Conservation (phyloP, 1,284 basidiomycete species). For the Trichosporon faecale region DNA sequence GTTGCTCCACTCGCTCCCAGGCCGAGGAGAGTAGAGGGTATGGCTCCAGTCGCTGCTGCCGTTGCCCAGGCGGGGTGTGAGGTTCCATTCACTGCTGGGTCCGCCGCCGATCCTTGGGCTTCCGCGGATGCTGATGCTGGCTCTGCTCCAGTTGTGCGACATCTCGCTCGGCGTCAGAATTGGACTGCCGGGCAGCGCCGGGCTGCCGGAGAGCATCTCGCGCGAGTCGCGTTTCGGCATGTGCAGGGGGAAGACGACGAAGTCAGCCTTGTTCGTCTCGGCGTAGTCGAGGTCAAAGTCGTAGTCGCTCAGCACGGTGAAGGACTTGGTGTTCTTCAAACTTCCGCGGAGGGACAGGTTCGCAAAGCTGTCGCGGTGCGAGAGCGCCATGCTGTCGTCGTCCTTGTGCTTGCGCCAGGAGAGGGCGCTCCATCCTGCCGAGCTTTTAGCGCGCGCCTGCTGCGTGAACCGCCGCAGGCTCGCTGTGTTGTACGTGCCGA, state of each 20-base stretch:
- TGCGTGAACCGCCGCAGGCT: constrained; percentile 1
- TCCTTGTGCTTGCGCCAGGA: background rate
- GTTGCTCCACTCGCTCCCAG: background rate
- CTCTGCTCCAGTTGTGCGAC: background rate
- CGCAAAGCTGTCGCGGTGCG: background rate
- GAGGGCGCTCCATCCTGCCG: background rate
- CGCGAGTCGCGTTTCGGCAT: background rate
- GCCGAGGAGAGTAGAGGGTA: background rate
- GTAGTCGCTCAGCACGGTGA: constrained; percentile 13
- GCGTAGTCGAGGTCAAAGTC: background rate
- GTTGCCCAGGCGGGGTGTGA: background rate
- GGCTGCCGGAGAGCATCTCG: background rate
- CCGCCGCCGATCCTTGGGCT: constrained; percentile 1
- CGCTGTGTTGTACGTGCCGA: background rate
- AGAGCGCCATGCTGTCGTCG: background rate
- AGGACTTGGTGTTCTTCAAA: constrained; percentile 14
- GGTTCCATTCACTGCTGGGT: background rate
- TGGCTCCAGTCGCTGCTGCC: background rate
- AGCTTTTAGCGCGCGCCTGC: background rate
- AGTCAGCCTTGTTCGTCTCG: background rate
- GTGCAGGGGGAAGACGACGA: constrained; percentile 11
- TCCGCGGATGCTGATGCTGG: background rate
- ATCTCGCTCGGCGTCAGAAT: background rate
- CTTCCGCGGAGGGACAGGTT: background rate
- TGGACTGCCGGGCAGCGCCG: background rate